Base-by-base conservation (phyloP, 371 early-diverging fungal genomes). In the Paraphysoderma sedebokerense region DNA sequence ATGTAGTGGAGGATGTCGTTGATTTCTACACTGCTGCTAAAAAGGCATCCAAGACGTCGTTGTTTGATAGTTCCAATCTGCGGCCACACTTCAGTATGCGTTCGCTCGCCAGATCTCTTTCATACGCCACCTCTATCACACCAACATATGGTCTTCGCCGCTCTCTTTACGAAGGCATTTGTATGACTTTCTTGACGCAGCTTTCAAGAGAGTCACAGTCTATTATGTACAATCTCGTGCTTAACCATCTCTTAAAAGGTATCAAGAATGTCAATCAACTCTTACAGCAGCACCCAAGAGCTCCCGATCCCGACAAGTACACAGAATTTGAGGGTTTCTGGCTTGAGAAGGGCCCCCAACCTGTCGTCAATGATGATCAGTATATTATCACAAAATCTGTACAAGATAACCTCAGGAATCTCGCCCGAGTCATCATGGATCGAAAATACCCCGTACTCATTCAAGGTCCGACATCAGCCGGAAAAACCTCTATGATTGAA, bases 391-490 rank as follows among this genome's bases (percentile, higher is more conserved):
- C 99, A 0, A 61, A 68, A 4, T 88, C 92, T 24, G 92, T 95
- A 0, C 72, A 80, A 42, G 60, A 61, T 28, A 91, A 96, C 57
- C 65, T 99, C 24, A 60, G 70, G 54, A 84, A 87, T 40, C 70
- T 99, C 23, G 82, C 90, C 7, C 79, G 97, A 42, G 93, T 97
- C 6, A 86, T 95, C 29, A 77, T 91, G 79, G 82, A 85, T 3
- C 62, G 77, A 17, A 85, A 82, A 45, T 85, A 82, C 64, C 98
- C 99, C 1, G 86, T 99, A n/a, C 67, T 99, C 55, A 87, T 99
- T 52, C 98, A 99, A 69, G 99, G 99, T 17, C 98, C 97, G 15
- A 99, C 99, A 0, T 95, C 96, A 17, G 90, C 95, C 27, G 99
- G 99, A 50, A 99, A 99, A 65, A 99, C 99, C 0, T 85, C 87